Evolutionary conservation across 2,329 filamentous ascomycete genomes (phyloP).

Genomic region (Drechslerella coelobrocha): DNA sequence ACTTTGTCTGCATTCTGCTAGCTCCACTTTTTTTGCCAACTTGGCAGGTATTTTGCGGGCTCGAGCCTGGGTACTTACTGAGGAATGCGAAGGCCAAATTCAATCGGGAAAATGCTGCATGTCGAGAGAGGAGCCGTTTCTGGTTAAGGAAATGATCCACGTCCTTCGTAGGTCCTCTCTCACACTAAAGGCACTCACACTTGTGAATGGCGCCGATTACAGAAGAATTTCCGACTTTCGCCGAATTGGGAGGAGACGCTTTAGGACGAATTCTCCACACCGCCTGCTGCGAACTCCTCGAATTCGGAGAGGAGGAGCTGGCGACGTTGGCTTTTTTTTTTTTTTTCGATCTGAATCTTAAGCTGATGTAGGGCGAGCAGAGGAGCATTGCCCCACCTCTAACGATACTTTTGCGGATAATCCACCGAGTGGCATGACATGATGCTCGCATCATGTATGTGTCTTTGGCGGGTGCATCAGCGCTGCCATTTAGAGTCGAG

Average conservation of each 20-base stretch:
- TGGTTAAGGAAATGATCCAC: slow-evolving; percentile 32
- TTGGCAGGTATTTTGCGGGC: slow-evolving; percentile 22
- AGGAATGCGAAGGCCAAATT: slow-evolving; percentile 10
- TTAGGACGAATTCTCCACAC: slow-evolving; percentile 13
- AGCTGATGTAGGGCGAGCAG: neutral
- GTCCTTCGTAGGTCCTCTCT: slow-evolving; percentile 8
- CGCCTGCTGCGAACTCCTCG: slow-evolving; percentile 15
- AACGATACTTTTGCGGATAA: neutral
- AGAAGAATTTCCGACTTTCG: slow-evolving; percentile 43
- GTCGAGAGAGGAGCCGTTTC: slow-evolving; percentile 5
- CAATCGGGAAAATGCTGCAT: slow-evolving; percentile 31
- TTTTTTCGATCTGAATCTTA: too few species aligned
- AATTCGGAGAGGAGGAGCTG: neutral
- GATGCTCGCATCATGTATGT: neutral
- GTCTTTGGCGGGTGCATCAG: neutral
- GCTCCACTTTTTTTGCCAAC: slow-evolving; percentile 25
- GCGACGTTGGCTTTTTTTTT: too few species aligned
- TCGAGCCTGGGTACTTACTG: neutral
- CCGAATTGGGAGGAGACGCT: slow-evolving; percentile 23
- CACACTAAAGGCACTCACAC: neutral
- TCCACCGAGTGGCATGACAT: neutral
- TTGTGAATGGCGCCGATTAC: neutral
- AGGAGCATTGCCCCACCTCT: neutral
- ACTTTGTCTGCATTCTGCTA: slow-evolving; percentile 5
- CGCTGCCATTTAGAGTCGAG: neutral